Conservation (phyloP, 257 asterid genomes). For the Cynanchum wilfordii region DNA sequence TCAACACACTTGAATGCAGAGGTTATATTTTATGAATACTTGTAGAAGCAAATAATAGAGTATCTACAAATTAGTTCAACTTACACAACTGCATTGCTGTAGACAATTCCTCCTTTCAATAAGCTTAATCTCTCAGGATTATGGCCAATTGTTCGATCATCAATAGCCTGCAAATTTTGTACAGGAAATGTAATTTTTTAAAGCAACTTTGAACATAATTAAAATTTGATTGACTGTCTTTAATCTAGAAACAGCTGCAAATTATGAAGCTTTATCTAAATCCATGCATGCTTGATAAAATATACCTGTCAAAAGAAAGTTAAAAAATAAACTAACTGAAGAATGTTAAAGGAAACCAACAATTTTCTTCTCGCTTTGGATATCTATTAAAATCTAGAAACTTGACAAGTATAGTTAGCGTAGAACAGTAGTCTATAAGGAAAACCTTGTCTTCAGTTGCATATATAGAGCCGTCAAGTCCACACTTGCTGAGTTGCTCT, state of each 20-base stretch:
- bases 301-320: not conserved
- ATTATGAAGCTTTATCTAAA: not conserved
- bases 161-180: slow-evolving; percentile 60
- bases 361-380: not conserved
- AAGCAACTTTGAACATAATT: not conserved
- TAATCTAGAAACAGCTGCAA: not conserved
- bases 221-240: not conserved
- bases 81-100: slow-evolving; percentile 84
- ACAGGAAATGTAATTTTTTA: slow-evolving; percentile 8
- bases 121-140: slow-evolving; percentile 93
- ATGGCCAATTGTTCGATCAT: slow-evolving; percentile 85
- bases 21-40: not conserved
- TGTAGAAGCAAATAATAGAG: not conserved
- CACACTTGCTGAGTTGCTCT: slow-evolving; percentile 82
- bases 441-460: slow-evolving; percentile 74
- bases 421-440: not conserved
- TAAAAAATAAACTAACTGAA: not conserved
- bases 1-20: not conserved
- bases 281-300: not conserved
- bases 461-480: slow-evolving; percentile 75
- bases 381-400: not conserved
- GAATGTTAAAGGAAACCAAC: not conserved
- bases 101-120: slow-evolving; percentile 84
- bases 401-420: not conserved
- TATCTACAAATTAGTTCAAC: slow-evolving; percentile 23